phyloP scores from a whole-genome alignment of 2,329 filamentous ascomycete genomes.

The Verticillium dahliae region DNA sequence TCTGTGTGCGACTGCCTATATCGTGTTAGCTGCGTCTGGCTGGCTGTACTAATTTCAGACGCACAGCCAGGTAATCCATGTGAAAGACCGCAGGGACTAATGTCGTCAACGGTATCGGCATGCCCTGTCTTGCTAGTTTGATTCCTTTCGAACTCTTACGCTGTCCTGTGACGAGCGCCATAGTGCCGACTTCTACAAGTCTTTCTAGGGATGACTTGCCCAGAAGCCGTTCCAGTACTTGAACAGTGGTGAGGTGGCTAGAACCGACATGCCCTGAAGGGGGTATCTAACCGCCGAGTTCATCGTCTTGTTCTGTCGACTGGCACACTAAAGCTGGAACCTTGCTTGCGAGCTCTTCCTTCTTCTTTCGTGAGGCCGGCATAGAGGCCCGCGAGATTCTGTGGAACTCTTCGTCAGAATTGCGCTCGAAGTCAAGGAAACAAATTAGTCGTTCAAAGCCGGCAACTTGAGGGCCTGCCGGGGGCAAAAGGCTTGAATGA shows the following conservation, averaged over 20 bases:
- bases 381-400: neutral
- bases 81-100: conserved; percentile 29
- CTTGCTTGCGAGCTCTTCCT: neutral
- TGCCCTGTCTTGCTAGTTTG: conserved; percentile 8
- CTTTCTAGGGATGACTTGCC: neutral
- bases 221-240: neutral
- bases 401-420: neutral
- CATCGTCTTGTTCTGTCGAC: neutral
- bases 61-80: conserved; percentile 26
- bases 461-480: conserved; percentile 15
- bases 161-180: conserved; percentile 18
- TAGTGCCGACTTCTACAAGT: conserved; percentile 11
- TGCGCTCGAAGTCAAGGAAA: conserved; percentile 4
- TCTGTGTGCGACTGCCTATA: conserved; percentile 6
- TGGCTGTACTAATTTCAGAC: conserved; percentile 18
- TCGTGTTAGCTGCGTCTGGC: conserved; percentile 2
- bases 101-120: conserved; percentile 15
- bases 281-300: neutral
- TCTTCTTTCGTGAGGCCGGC: neutral
- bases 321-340: neutral
- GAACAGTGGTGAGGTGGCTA: too few species aligned
- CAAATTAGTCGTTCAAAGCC: conserved; percentile 15
- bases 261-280: neutral
- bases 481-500: conserved; percentile 21
- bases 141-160: conserved; percentile 5